Conservation (phyloP, 768 basidiomycete genomes). For the Cubamyces sp. region DNA sequence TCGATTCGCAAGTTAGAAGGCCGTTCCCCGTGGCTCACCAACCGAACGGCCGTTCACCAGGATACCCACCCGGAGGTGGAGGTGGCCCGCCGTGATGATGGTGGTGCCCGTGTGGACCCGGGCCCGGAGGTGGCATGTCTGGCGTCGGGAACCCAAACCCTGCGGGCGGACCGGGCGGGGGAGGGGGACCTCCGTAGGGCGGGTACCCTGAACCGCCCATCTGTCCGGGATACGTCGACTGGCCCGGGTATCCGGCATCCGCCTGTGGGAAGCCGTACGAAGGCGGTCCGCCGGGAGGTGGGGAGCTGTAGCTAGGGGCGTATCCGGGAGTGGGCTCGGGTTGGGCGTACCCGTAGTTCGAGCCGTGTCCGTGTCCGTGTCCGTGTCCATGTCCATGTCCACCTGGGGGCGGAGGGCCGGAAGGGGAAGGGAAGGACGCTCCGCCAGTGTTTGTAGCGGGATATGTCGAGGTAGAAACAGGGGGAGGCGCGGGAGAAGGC, state of each 20-base stretch:
- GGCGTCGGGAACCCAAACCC: constrained; percentile 21
- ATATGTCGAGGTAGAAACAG: constrained; percentile 3
- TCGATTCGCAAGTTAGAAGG: not conserved
- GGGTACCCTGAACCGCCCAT: constrained; percentile 3
- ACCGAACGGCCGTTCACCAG: constrained; percentile 8
- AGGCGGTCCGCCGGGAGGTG: not conserved
- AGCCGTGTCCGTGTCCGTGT: not conserved
- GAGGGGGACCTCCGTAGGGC: constrained; percentile 8
- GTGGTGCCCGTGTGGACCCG: constrained; percentile 10
- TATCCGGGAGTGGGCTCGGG: constrained; percentile 12
- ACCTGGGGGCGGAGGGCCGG: constrained; percentile 1
- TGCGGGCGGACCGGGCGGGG: constrained; percentile 15
- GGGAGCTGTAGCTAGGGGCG: constrained; percentile 17
- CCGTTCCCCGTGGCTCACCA: not conserved
- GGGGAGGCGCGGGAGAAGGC: not conserved
- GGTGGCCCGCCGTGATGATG: constrained; percentile 11
- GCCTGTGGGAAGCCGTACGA: constrained; percentile 14
- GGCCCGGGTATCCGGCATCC: constrained; percentile 9
- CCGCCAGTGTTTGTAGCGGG: constrained; percentile 8
- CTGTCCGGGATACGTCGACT: constrained; percentile 14
- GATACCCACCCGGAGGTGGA: constrained; percentile 6
- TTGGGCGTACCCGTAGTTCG: not conserved
- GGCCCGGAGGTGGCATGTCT: constrained; percentile 9
- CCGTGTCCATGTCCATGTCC: constrained; percentile 1
- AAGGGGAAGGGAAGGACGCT: constrained; percentile 8